These are phyloP conservation scores for Euphorbia peplus DNA, from an alignment of 345 rosid genomes.

Conservation along the genomic window DNA sequence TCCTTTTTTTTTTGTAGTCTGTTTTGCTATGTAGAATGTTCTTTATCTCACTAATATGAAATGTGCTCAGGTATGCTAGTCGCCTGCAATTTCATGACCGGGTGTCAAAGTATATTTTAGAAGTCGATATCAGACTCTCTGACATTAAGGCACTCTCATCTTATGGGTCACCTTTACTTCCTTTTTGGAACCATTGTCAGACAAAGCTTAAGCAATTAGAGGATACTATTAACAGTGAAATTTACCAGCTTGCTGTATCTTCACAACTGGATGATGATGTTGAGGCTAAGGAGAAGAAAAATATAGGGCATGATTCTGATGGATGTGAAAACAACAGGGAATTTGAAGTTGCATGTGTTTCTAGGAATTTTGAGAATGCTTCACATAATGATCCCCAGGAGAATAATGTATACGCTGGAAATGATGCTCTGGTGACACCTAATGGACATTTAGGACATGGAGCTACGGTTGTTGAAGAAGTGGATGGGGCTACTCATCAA, in stretches of 20 bases:
- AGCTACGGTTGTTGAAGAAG: slow-evolving; percentile 28
- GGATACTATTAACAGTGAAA: slow-evolving; percentile 52
- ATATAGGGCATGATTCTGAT: slow-evolving; percentile 30
- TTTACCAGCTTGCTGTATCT: slow-evolving; percentile 62
- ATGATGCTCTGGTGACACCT: slow-evolving; percentile 35
- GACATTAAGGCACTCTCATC: slow-evolving; percentile 65
- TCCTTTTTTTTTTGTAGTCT: not conserved
- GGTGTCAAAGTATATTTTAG: slow-evolving; percentile 55
- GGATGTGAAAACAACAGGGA: slow-evolving; percentile 20
- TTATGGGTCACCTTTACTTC: slow-evolving; percentile 50
- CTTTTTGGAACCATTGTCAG: slow-evolving; percentile 86
- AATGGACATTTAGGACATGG: slow-evolving; percentile 30
- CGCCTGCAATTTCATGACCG: slow-evolving; percentile 43
- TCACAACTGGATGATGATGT: slow-evolving; percentile 50
- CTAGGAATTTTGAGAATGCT: slow-evolving; percentile 22
- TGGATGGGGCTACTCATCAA: slow-evolving; percentile 24
- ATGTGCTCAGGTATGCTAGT: slow-evolving; percentile 52
- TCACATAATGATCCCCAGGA: slow-evolving; percentile 19
- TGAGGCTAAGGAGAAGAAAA: slow-evolving; percentile 36
- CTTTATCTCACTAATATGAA: slow-evolving; percentile 19
- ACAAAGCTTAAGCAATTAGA: slow-evolving; percentile 68
- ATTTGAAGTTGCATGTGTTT: slow-evolving; percentile 30
- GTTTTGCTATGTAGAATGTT: slow-evolving; percentile 10
- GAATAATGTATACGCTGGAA: not conserved
- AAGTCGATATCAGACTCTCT: slow-evolving; percentile 78